Conservation (phyloP, 1,139 yeast genomes). For the Hansenula anomala region DNA sequence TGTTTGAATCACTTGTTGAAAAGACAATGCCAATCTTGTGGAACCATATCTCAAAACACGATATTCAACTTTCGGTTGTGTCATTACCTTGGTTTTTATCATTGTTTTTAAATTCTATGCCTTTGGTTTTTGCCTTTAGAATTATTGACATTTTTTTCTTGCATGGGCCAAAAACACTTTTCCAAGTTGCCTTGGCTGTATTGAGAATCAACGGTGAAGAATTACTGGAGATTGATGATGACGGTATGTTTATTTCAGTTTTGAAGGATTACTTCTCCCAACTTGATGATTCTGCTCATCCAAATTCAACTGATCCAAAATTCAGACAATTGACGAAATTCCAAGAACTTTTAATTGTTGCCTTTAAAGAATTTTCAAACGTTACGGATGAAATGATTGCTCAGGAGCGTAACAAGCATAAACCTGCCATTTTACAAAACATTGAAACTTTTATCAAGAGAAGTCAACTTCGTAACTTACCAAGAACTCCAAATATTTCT, state of each 20-base stretch:
- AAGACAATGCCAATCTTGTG: constrained; percentile 86
- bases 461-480: constrained; percentile 82
- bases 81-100: constrained; percentile 97
- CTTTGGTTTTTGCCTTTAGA: constrained; percentile 87
- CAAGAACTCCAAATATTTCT: constrained; percentile 60
- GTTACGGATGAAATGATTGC: constrained; percentile 72
- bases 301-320: constrained; percentile 61
- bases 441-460: constrained; percentile 89
- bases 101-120: constrained; percentile 87
- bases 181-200: constrained; percentile 91
- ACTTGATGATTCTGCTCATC: constrained; percentile 78
- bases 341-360: constrained; percentile 85
- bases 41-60: constrained; percentile 73
- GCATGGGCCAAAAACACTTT: constrained; percentile 84
- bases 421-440: constrained; percentile 75
- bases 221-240: constrained; percentile 76
- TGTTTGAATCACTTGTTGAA: constrained; percentile 85
- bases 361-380: constrained; percentile 84
- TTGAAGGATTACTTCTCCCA: constrained; percentile 78
- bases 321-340: constrained; percentile 71
- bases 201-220: constrained; percentile 84
- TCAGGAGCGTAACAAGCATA: constrained; percentile 64
- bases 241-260: constrained; percentile 84
- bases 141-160: constrained; percentile 87
- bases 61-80: constrained; percentile 91